Evolutionary conservation across 2,329 filamentous ascomycete genomes (phyloP).

Genomic region (Esteya vermicola): DNA sequence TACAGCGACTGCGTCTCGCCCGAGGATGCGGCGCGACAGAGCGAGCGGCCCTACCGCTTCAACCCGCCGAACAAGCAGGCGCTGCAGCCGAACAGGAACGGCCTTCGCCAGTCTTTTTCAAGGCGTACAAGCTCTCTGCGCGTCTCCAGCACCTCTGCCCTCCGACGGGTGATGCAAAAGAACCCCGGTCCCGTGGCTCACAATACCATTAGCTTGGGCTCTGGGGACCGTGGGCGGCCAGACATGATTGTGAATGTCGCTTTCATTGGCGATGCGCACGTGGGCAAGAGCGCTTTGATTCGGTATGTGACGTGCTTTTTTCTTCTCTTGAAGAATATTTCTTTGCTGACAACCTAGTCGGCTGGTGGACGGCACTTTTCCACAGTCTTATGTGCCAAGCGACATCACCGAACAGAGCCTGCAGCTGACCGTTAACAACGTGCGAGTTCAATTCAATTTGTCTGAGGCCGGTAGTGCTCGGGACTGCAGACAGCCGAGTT

Average conservation of each 20-base stretch:
- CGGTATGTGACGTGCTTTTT: conserved; percentile 3
- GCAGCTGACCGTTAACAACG: conserved; percentile 5
- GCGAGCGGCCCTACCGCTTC: conserved; percentile 5
- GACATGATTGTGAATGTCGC: conserved; percentile 12
- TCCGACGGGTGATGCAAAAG: conserved; percentile 8
- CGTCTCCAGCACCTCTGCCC: background rate
- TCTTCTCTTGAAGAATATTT: background rate
- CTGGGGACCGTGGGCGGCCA: conserved; percentile 6
- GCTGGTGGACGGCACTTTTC: conserved; percentile 7
- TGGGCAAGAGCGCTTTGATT: conserved; percentile 11
- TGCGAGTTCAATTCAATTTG: conserved; percentile 8
- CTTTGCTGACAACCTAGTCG: background rate
- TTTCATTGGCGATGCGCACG: conserved; percentile 9
- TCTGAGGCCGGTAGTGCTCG: conserved; percentile 9
- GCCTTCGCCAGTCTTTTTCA: conserved; percentile 3
- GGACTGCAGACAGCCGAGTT: conserved; percentile 4
- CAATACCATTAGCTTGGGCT: background rate
- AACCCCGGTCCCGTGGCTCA: background rate
- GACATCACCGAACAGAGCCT: conserved; percentile 6
- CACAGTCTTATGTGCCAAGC: conserved; percentile 7
- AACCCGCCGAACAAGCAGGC: background rate
- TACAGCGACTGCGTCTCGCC: conserved; percentile 3
- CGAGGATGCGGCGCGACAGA: conserved; percentile 7
- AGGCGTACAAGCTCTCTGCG: conserved; percentile 4
- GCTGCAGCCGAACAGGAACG: background rate